phyloP scores from a whole-genome alignment of 2,329 filamentous ascomycete species.

The Emmonsia crescens region DNA sequence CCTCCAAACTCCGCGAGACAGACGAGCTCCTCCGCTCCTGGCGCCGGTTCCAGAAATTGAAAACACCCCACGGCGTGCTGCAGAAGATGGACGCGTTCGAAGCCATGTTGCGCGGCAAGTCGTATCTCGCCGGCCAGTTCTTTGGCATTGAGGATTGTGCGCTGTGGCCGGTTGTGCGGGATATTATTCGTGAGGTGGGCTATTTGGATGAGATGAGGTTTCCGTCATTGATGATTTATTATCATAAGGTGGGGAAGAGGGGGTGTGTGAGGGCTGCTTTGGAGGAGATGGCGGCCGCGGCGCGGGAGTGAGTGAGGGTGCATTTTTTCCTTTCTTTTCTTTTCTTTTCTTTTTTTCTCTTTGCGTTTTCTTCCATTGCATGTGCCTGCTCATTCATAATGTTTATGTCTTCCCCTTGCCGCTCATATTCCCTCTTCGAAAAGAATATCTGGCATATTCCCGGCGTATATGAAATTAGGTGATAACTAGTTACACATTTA shows the following conservation, averaged over 20 bases:
- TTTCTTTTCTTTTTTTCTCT: neutral
- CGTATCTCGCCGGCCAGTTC: conserved; percentile 26
- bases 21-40: conserved; percentile 21
- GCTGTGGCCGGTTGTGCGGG: conserved; percentile 33
- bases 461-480: neutral
- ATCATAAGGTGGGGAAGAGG: conserved; percentile 28
- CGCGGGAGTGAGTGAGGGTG: neutral
- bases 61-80: neutral
- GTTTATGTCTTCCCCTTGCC: neutral
- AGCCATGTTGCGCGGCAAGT: conserved; percentile 18
- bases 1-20: conserved; percentile 20
- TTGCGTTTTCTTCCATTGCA: neutral
- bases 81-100: conserved; percentile 3
- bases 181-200: conserved; percentile 23
- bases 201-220: conserved; percentile 19
- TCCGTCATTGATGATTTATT: conserved; percentile 27
- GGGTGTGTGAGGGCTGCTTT: conserved; percentile 26
- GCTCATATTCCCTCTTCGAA: neutral
- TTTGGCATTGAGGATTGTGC: conserved; percentile 35
- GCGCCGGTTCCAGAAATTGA: conserved; percentile 16
- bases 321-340: neutral
- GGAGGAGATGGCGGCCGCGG: conserved; percentile 14
- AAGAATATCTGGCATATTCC: neutral
- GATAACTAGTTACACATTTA: neutral
- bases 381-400: too few relatives aligned